phyloP scores from a whole-genome alignment of 1,284 basidiomycete species.

The Gomphus bonarii region DNA sequence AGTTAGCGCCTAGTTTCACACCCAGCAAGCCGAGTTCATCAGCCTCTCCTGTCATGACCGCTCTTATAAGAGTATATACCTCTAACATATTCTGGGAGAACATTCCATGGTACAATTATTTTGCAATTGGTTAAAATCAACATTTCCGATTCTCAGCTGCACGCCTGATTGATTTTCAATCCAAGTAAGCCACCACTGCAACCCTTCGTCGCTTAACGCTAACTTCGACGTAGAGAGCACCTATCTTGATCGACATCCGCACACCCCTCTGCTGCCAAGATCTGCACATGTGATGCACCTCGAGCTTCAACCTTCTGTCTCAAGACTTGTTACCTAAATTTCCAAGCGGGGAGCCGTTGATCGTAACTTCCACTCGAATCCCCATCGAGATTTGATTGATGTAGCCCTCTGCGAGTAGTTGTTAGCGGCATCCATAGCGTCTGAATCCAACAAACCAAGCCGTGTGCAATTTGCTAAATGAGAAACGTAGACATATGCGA shows the following conservation, averaged over 20 bases:
- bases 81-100: not conserved
- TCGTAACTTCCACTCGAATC: not conserved
- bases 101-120: not conserved
- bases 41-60: not conserved
- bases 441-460: not conserved
- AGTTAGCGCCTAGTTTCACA: constrained; percentile 8
- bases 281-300: not conserved
- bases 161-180: not conserved
- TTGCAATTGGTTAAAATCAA: not conserved
- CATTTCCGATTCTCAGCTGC: not conserved
- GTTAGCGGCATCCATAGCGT: not conserved
- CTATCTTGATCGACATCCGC: not conserved
- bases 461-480: not conserved
- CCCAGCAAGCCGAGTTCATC: constrained; percentile 2
- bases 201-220: not conserved
- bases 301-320: too few relatives aligned
- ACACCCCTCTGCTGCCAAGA: not conserved
- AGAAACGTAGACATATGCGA: not conserved
- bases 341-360: not conserved
- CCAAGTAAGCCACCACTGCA: not conserved
- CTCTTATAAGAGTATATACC: too few relatives aligned
- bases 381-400: too few relatives aligned
- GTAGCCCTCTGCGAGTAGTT: not conserved
- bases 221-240: not conserved
- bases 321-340: too few relatives aligned